Conservation (phyloP, 345 rosid genomes). For the Boechera divaricarpa region DNA sequence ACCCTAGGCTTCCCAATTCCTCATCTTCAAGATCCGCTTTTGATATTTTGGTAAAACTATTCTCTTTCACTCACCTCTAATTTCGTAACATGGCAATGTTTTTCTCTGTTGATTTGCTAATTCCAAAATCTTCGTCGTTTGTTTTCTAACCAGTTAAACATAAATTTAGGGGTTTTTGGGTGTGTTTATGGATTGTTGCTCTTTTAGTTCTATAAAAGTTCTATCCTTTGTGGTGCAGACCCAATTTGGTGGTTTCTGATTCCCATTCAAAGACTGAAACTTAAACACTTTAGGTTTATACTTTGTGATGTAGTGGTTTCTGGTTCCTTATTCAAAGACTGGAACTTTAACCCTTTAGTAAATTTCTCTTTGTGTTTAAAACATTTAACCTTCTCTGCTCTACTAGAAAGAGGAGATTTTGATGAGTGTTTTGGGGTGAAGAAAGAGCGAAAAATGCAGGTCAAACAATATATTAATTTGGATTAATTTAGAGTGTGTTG, state of each 20-base stretch:
- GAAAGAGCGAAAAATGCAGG: not conserved
- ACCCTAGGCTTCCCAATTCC: slow-evolving; percentile 14
- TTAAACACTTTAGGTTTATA: too few species aligned
- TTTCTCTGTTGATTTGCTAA: not conserved
- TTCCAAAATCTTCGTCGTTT: not conserved
- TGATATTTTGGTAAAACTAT: not conserved
- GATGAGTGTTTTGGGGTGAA: not conserved
- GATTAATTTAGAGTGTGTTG: not conserved
- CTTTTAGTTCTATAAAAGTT: not conserved
- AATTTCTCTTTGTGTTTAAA: slow-evolving; percentile 2
- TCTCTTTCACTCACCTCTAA: not conserved
- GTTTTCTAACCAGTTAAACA: not conserved
- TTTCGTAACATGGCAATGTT: not conserved
- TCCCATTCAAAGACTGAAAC: not conserved
- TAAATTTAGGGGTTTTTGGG: not conserved
- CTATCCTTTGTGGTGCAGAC: not conserved
- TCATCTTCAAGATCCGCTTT: slow-evolving; percentile 10
- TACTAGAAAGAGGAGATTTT: not conserved
- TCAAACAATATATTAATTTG: not conserved
- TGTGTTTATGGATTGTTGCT: not conserved
- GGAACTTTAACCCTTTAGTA: not conserved
- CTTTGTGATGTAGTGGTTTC: not conserved
- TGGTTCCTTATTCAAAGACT: not conserved
- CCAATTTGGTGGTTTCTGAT: not conserved
- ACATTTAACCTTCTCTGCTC: not conserved